Evolutionary conservation across 352 stramenopile species (phyloP).

Genomic region (Globisporangium paroecandrum): DNA sequence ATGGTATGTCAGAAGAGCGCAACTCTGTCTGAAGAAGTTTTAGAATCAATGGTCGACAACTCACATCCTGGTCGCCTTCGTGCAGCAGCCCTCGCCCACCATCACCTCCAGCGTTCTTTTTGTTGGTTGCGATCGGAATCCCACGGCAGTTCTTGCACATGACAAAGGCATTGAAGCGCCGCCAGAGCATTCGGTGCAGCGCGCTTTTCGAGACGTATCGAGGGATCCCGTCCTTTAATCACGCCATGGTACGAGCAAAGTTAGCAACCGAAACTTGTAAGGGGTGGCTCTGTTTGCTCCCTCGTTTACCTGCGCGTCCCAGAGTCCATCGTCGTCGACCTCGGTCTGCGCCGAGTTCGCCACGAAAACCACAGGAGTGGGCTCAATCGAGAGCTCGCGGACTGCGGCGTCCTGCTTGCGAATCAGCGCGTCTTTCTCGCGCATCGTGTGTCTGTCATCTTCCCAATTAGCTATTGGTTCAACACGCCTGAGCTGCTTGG

Average conservation of each 20-base stretch:
- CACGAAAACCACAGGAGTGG: slow-evolving; percentile 12
- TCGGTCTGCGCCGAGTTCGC: slow-evolving; percentile 45
- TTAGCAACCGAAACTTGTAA: too few relatives aligned
- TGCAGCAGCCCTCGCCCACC: neutral
- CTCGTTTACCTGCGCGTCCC: slow-evolving; percentile 46
- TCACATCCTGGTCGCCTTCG: slow-evolving; percentile 24
- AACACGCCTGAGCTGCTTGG: too few relatives aligned
- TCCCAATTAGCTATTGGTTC: neutral
- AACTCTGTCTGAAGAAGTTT: neutral
- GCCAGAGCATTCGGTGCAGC: slow-evolving; percentile 49
- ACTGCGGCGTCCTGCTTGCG: slow-evolving; percentile 40
- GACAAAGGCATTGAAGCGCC: slow-evolving; percentile 68
- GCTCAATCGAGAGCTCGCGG: slow-evolving; percentile 38
- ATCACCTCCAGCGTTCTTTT: slow-evolving; percentile 1
- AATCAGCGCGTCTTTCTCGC: slow-evolving; percentile 53
- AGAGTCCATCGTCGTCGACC: slow-evolving; percentile 72
- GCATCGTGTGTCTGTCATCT: slow-evolving; percentile 27
- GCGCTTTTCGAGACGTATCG: slow-evolving; percentile 53
- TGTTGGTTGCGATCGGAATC: slow-evolving; percentile 30
- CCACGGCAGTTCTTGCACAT: slow-evolving; percentile 67
- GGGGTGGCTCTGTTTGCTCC: too few relatives aligned
- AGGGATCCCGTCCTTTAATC: slow-evolving; percentile 27
- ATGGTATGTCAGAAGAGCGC: too few relatives aligned
- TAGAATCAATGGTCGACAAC: neutral
- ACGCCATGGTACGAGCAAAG: too few relatives aligned